phyloP scores from a whole-genome alignment of 73 alveolate species.

The Tetrahymena borealis region DNA sequence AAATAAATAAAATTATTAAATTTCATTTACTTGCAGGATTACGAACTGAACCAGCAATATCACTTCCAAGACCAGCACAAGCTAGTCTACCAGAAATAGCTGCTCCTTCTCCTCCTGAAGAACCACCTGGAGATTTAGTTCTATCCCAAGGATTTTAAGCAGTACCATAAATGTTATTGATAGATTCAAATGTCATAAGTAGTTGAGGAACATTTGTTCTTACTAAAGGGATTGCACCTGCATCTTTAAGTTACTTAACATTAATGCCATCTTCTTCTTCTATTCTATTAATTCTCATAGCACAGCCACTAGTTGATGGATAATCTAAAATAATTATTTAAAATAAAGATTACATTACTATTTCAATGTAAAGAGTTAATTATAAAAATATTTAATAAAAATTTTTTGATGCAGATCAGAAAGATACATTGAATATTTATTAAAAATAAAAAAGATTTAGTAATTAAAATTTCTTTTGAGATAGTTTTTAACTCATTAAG shows the following conservation, averaged over 20 bases:
- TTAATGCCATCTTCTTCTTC: constrained; percentile 38
- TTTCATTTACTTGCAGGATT: constrained; percentile 51
- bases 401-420: too few relatives aligned
- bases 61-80: constrained; percentile 68
- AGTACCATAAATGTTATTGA: constrained; percentile 49
- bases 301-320: background rate
- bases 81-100: constrained; percentile 52
- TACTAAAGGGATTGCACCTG: constrained; percentile 58
- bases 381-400: too few relatives aligned
- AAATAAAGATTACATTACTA: too few relatives aligned
- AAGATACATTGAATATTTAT: too few relatives aligned
- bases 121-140: constrained; percentile 64
- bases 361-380: too few relatives aligned
- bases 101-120: constrained; percentile 82
- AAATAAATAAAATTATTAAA: background rate
- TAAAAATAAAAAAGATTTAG: too few relatives aligned
- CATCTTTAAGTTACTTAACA: constrained; percentile 38
- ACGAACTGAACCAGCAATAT: constrained; percentile 69
- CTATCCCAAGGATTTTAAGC: constrained; percentile 58
- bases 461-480: too few relatives aligned
- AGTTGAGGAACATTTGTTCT: constrained; percentile 56
- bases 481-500: too few relatives aligned
- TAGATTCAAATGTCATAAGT: constrained; percentile 29
- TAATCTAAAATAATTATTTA: too few relatives aligned
- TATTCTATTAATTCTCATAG: background rate